These are phyloP conservation scores for Alternaria sp. DNA, from an alignment of 2,329 filamentous ascomycete genomes.

Conservation along the genomic window DNA sequence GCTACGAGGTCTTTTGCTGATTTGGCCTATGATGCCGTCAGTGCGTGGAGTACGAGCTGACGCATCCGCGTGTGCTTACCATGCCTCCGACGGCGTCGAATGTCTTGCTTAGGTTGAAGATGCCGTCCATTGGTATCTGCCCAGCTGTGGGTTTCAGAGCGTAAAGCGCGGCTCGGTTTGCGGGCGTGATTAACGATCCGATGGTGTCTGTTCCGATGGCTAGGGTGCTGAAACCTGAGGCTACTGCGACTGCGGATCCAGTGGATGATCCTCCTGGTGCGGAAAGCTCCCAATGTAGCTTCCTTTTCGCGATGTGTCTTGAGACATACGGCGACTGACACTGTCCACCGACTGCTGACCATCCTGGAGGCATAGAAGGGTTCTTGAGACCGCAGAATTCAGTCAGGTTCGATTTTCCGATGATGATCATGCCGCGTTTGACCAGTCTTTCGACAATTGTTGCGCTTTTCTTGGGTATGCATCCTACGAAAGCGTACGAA, in stretches of 20 bases:
- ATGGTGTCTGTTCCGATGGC: slow-evolving; percentile 51
- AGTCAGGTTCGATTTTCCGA: slow-evolving; percentile 53
- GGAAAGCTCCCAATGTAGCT: slow-evolving; percentile 47
- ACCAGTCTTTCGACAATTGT: slow-evolving; percentile 48
- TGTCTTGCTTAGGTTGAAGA: slow-evolving; percentile 43
- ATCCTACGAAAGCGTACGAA: slow-evolving; percentile 48
- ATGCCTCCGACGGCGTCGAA: slow-evolving; percentile 46
- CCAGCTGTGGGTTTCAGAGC: slow-evolving; percentile 49
- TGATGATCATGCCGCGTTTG: slow-evolving; percentile 50
- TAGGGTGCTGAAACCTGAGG: slow-evolving; percentile 51
- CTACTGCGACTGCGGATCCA: slow-evolving; percentile 49
- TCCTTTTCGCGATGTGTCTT: slow-evolving; percentile 46
- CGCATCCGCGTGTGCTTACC: slow-evolving; percentile 18
- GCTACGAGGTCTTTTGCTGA: slow-evolving; percentile 46
- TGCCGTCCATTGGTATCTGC: slow-evolving; percentile 45
- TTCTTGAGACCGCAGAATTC: slow-evolving; percentile 48
- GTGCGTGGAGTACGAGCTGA: background rate
- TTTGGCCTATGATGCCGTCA: slow-evolving; percentile 33
- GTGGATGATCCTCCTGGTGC: slow-evolving; percentile 47
- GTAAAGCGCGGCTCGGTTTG: slow-evolving; percentile 49
- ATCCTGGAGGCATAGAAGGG: slow-evolving; percentile 48
- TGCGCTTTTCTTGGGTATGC: slow-evolving; percentile 46
- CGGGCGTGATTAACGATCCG: slow-evolving; percentile 50
- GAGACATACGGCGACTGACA: slow-evolving; percentile 49
- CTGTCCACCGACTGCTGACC: slow-evolving; percentile 50